These are phyloP conservation scores for Alternaria gansuensis DNA, from an alignment of 2,329 filamentous ascomycete genomes.

Conservation along the genomic window DNA sequence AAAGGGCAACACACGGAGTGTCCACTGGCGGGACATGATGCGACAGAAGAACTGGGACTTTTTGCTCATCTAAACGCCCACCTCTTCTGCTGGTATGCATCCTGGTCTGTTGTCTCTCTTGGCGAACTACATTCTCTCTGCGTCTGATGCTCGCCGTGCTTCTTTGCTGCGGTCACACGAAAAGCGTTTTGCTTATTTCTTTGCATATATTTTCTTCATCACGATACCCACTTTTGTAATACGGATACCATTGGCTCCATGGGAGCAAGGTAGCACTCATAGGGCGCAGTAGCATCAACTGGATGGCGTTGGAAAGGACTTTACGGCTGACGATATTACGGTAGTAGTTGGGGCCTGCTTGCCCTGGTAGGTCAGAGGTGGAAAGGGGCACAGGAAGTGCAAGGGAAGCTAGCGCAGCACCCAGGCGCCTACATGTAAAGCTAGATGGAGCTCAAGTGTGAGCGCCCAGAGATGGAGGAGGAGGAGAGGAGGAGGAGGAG, in stretches of 20 bases:
- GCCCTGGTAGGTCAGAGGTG: slow-evolving; percentile 27
- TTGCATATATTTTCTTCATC: slow-evolving; percentile 50
- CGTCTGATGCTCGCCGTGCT: slow-evolving; percentile 19
- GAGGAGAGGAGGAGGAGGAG: slow-evolving; percentile 30
- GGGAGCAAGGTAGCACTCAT: slow-evolving; percentile 36
- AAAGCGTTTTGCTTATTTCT: slow-evolving; percentile 44
- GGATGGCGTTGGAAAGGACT: slow-evolving; percentile 40
- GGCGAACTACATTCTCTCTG: slow-evolving; percentile 35
- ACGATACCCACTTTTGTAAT: slow-evolving; percentile 55
- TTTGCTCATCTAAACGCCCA: slow-evolving; percentile 74
- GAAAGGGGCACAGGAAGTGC: slow-evolving; percentile 26
- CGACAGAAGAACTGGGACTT: slow-evolving; percentile 90
- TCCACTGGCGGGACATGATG: slow-evolving; percentile 97
- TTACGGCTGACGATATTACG: slow-evolving; percentile 41
- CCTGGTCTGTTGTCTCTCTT: slow-evolving; percentile 45
- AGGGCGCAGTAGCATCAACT: slow-evolving; percentile 36
- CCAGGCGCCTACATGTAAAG: slow-evolving; percentile 40
- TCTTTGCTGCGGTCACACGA: slow-evolving; percentile 19
- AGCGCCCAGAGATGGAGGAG: slow-evolving; percentile 27
- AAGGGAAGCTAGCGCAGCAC: slow-evolving; percentile 50
- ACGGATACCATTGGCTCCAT: slow-evolving; percentile 40
- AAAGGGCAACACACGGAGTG: slow-evolving; percentile 66
- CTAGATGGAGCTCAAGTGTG: slow-evolving; percentile 32
- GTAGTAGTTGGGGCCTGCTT: slow-evolving; percentile 15
- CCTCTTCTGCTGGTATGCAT: slow-evolving; percentile 50